These are phyloP conservation scores for Rasamsonia emersonii DNA, from an alignment of 2,329 filamentous ascomycete species.

Conservation along the genomic window DNA sequence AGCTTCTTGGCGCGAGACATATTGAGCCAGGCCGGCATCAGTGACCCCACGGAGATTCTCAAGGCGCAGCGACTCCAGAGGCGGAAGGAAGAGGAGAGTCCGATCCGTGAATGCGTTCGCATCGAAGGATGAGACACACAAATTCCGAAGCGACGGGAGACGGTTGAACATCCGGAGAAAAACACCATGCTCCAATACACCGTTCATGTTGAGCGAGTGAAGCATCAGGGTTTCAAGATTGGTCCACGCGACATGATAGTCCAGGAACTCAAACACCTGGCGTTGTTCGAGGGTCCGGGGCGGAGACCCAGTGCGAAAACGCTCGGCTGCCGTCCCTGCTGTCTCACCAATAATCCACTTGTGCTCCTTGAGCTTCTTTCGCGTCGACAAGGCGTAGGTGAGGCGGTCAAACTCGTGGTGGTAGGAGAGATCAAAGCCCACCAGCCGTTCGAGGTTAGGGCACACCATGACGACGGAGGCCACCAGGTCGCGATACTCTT, in stretches of 20 bases:
- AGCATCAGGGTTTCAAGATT: conserved; percentile 47
- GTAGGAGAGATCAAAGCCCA: conserved; percentile 46
- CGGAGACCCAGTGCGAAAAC: conserved; percentile 23
- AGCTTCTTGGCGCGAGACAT: conserved; percentile 40
- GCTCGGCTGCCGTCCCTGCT: conserved; percentile 27
- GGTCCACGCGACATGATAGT: conserved; percentile 45
- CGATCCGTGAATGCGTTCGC: conserved; percentile 47
- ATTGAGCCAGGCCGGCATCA: conserved; percentile 46
- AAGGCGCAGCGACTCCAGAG: conserved; percentile 45
- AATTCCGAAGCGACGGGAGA: conserved; percentile 44
- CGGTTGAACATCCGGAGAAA: conserved; percentile 46
- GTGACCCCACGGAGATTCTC: conserved; percentile 49
- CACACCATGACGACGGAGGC: conserved; percentile 52
- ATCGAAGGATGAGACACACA: conserved; percentile 48
- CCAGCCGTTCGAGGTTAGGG: conserved; percentile 47
- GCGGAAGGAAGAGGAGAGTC: conserved; percentile 45
- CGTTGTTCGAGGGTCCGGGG: conserved; percentile 40
- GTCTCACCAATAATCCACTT: conserved; percentile 47
- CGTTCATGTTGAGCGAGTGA: conserved; percentile 35
- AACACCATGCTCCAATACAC: conserved; percentile 45
- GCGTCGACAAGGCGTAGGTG: conserved; percentile 47
- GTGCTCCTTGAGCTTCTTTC: conserved; percentile 46
- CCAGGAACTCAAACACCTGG: conserved; percentile 44
- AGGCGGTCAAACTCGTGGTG: conserved; percentile 47
- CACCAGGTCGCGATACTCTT: conserved; percentile 44